Evolutionary conservation across 139 green algal species (phyloP), one percentile per base, ranked within the genome.

Genomic region (Chlorella sorokiniana): DNA sequence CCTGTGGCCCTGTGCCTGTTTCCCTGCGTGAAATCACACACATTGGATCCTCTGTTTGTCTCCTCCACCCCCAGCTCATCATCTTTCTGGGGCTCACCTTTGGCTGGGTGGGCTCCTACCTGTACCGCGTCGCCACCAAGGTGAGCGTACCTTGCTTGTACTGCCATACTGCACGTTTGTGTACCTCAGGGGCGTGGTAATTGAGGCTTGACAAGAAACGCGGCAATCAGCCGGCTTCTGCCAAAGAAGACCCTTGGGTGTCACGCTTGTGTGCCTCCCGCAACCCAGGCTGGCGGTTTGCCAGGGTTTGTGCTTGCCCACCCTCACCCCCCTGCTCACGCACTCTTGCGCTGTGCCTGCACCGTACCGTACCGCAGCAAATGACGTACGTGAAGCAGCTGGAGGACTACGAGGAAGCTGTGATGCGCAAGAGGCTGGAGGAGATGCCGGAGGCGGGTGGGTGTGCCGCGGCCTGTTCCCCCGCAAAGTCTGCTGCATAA

Each of bases 341-440:
- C 56, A 27, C 42, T 33, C 27, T 29, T 61, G 69, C 27, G 42
- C 65, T 51, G 16, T 22, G 3, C 35, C 67, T 29, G 37, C 40
- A 3, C 10, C 33, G 9, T 51, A 51, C n/a, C 42, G 22, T 48
- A 1, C 11, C 80, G 84, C 91, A 96, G 94, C 91, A 99, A 88
- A 99, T 99, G 96, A 99, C 96, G 27, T 99, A 99, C 76, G 95
- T 95, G 20, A 95, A 98, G 90, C 96, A 99, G 88, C 88, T 99
- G 81, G 88, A 98, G 85, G 90, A 95, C n/a, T 99, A 99, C 88
- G 96, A 99, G 86, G 93, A 98, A 37, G 94, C 92, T 35, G 96
- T 99, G n/a, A 98, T 98, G 94, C 72, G 85, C 31, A 98, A 98
- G 92, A 89, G 96, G 4, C 67, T 99, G 67, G 95, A 98, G 81